phyloP scores from a whole-genome alignment of 2,329 filamentous ascomycete genomes.

The Zymoseptoria pseudotritici region DNA sequence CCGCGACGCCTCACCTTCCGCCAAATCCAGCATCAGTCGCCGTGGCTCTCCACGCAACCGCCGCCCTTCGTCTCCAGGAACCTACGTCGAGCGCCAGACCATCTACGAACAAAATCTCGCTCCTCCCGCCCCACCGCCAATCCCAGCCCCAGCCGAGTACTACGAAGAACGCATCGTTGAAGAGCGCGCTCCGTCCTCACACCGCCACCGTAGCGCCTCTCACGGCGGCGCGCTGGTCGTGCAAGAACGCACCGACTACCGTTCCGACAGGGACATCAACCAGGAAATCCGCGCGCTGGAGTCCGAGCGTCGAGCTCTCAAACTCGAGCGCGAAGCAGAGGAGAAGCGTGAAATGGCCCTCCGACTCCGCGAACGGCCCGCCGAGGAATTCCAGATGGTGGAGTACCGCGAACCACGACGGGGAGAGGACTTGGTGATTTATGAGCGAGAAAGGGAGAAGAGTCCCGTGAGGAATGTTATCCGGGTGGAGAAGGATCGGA shows the following conservation, averaged over 20 bases:
- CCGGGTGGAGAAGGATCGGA: conserved; percentile 79
- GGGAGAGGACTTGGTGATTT: conserved; percentile 54
- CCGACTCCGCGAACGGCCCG: conserved; percentile 41
- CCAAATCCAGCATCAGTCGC: conserved; percentile 23
- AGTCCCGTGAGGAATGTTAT: conserved; percentile 48
- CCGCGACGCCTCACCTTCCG: conserved; percentile 20
- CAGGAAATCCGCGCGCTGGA: conserved; percentile 69
- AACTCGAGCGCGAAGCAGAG: conserved; percentile 50
- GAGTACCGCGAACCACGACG: conserved; percentile 43
- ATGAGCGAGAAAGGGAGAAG: conserved; percentile 37
- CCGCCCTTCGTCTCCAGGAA: conserved; percentile 18
- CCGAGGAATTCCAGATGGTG: conserved; percentile 37
- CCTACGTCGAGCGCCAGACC: conserved; percentile 23
- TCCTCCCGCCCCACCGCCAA: conserved; percentile 16
- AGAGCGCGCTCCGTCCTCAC: conserved; percentile 19
- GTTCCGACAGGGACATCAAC: conserved; percentile 57
- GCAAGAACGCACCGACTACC: conserved; percentile 33
- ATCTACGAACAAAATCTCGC: conserved; percentile 24
- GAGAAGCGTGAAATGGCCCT: conserved; percentile 32
- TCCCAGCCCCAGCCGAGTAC: conserved; percentile 21
- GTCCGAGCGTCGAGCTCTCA: conserved; percentile 46
- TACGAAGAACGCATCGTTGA: conserved; percentile 26
- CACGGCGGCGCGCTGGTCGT: conserved; percentile 36
- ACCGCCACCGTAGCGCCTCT: conserved; percentile 10
- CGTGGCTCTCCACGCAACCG: conserved; percentile 18